These are phyloP conservation scores for Penicillium digitatum DNA, from an alignment of 2,329 filamentous ascomycete genomes.

Conservation along the genomic window DNA sequence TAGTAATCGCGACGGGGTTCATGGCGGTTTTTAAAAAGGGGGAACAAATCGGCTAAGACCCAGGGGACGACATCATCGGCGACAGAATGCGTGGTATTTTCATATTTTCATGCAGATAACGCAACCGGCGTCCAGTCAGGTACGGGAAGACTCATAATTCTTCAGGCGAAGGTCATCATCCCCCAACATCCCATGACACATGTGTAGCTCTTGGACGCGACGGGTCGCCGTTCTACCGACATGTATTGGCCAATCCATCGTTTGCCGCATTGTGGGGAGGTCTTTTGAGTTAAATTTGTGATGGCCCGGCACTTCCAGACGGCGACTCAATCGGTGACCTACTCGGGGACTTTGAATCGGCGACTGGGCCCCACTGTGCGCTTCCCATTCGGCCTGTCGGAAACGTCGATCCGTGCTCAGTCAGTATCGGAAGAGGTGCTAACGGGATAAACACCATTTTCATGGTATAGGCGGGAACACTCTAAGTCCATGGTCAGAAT, in stretches of 20 bases:
- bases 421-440: neutral
- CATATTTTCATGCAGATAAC: constrained; percentile 20
- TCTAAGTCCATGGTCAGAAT: neutral
- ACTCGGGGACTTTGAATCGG: neutral
- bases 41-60: constrained; percentile 12
- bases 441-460: neutral
- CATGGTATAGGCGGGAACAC: neutral
- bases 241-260: neutral
- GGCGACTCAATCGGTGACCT: neutral
- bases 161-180: neutral
- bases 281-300: neutral
- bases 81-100: constrained; percentile 19
- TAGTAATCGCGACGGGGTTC: neutral
- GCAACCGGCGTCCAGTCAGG: constrained; percentile 23
- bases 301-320: neutral
- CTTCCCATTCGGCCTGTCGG: constrained; percentile 29
- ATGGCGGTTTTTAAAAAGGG: constrained; percentile 9
- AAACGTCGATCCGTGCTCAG: constrained; percentile 12
- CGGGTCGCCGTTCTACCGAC: constrained; percentile 1
- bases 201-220: constrained; percentile 2
- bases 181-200: constrained; percentile 2
- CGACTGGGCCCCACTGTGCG: constrained; percentile 24
- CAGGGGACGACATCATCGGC: constrained; percentile 7
- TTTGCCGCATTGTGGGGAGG: neutral
- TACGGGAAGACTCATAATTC: neutral